These are phyloP conservation scores for Schizochytrium sp. DNA, from an alignment of 108 stramenopile genomes.

Conservation along the genomic window DNA sequence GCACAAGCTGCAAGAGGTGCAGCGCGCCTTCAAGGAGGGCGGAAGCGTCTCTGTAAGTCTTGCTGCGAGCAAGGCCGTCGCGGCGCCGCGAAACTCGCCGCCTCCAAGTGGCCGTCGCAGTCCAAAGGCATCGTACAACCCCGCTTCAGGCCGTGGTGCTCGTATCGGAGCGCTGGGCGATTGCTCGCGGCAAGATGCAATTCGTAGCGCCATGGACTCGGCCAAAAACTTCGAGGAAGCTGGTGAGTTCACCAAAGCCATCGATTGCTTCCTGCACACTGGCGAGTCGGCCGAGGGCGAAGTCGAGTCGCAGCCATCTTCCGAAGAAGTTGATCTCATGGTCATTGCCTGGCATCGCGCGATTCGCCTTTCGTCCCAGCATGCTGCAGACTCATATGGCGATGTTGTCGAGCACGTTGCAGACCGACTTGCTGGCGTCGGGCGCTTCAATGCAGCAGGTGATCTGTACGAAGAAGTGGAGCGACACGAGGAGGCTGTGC, in stretches of 20 bases:
- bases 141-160: not conserved
- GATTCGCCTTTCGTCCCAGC: constrained; percentile 30
- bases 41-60: not conserved
- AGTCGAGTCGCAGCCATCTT: not conserved
- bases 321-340: constrained; percentile 24
- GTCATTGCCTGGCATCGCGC: constrained; percentile 50
- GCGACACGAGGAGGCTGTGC: constrained; percentile 44
- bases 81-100: not conserved
- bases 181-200: not conserved
- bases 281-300: not conserved
- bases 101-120: not conserved
- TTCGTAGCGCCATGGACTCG: constrained; percentile 21
- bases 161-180: not conserved
- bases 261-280: constrained; percentile 46
- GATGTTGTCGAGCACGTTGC: constrained; percentile 40
- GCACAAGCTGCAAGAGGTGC: constrained; percentile 35
- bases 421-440: constrained; percentile 31
- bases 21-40: not conserved
- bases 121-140: not conserved
- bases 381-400: constrained; percentile 31
- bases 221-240: constrained; percentile 40
- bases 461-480: constrained; percentile 42
- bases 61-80: not conserved
- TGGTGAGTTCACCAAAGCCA: constrained; percentile 34
- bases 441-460: constrained; percentile 39